Percentiles rank a stretch among this genome's conserved stretches.
Conservation (phyloP, 306 rosid genomes). For the Crataegus laevigata region DNA sequence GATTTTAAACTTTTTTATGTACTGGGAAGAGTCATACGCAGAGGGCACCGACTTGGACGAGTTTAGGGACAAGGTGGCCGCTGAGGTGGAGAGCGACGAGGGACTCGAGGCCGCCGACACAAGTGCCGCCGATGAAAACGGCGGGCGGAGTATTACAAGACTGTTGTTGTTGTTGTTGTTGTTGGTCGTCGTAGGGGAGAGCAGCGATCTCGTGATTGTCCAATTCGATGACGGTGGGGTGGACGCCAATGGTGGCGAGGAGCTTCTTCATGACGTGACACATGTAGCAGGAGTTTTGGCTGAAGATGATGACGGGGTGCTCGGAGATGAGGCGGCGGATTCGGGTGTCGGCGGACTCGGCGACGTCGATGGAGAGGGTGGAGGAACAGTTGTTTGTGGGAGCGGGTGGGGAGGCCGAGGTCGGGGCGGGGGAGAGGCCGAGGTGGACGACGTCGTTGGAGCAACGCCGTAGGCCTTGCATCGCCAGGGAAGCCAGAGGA, state of each 20-base stretch:
- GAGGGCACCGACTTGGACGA: constrained; percentile 84
- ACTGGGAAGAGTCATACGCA: constrained; percentile 33
- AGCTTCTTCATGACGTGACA: constrained; percentile 99
- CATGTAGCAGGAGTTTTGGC: constrained; percentile 90
- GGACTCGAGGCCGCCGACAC: constrained; percentile 79
- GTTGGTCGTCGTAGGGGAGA: constrained; percentile 26
- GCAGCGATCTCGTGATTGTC: constrained; percentile 86
- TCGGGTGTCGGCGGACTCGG: constrained; percentile 63
- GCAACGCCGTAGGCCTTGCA: constrained; percentile 75
- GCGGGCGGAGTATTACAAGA: constrained; percentile 41
- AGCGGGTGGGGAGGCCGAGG: background rate
- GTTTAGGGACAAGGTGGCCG: constrained; percentile 88
- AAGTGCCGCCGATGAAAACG: constrained; percentile 73
- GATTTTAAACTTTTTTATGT: background rate
- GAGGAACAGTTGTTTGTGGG: constrained; percentile 28
- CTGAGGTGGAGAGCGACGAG: constrained; percentile 95
- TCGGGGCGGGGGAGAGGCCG: constrained; percentile 30
- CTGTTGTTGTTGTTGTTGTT: background rate
- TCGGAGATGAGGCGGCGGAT: constrained; percentile 92
- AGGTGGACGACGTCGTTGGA: constrained; percentile 61
- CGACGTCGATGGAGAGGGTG: constrained; percentile 63
- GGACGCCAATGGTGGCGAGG: constrained; percentile 76
- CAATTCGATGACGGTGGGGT: constrained; percentile 92
- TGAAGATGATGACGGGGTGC: constrained; percentile 86
- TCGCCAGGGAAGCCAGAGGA: constrained; percentile 15